Percentiles rank a stretch among this genome's conserved stretches.
phyloP scores from a whole-genome alignment of 345 rosid genomes.

The Heritiera fomes region DNA sequence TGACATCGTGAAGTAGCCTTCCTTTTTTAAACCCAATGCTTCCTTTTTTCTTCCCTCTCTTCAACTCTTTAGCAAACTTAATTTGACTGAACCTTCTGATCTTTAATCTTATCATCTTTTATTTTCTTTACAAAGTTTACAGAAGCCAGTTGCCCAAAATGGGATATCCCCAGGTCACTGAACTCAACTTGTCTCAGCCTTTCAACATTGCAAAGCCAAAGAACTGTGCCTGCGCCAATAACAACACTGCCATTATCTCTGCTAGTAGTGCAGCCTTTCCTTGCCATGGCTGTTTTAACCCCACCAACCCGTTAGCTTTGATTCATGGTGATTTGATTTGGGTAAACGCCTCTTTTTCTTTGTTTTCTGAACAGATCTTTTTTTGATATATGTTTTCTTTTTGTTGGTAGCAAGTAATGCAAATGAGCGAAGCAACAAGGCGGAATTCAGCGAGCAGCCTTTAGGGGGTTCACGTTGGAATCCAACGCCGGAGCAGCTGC shows the following conservation, averaged over 20 bases:
- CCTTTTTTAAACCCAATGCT: neutral
- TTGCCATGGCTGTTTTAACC: neutral
- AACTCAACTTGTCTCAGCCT: constrained; percentile 10
- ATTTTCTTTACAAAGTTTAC: neutral
- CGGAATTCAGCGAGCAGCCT: constrained; percentile 17
- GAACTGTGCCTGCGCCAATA: neutral
- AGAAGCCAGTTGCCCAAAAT: neutral
- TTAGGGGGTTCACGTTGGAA: constrained; percentile 65
- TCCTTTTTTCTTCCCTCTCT: neutral
- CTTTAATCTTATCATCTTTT: neutral
- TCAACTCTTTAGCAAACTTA: constrained; percentile 1
- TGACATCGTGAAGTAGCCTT: neutral
- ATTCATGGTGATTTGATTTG: constrained; percentile 21
- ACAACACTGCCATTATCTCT: neutral
- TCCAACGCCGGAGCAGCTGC: constrained; percentile 70
- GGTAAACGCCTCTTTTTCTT: constrained; percentile 14
- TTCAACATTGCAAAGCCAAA: constrained; percentile 4
- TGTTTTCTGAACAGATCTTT: neutral
- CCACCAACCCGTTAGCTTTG: constrained; percentile 9
- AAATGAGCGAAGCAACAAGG: constrained; percentile 15
- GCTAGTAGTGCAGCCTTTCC: neutral
- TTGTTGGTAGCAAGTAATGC: constrained; percentile 12
- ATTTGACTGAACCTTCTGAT: neutral
- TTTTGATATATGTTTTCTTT: neutral
- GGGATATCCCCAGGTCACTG: constrained; percentile 16